Evolutionary conservation across 2,329 filamentous ascomycete species (phyloP), one percentile per base, ranked within the genome.

Genomic region (Microcyclospora pomicola): DNA sequence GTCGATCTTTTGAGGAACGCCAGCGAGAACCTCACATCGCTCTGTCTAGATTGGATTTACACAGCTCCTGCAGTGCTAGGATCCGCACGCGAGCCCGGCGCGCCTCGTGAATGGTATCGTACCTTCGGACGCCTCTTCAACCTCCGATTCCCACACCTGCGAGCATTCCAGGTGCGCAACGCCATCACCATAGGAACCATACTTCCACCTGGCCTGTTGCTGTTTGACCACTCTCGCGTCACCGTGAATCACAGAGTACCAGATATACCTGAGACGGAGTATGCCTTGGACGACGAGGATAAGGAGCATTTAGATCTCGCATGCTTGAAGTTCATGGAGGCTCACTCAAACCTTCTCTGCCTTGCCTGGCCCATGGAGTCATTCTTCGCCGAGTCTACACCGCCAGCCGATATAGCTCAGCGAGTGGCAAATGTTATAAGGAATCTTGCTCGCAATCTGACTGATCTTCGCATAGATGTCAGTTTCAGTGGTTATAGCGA

Each of bases 131-230:
- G 42, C 5, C 48, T 66, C 7, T 57, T 59, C 39, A 37, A 36
- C 6, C 49, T 63, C 28, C 56, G 59, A 2, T 66, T 68, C 39
- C 64, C 65, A 6, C 51, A 61, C 36, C 46, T 68, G 7, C 51
- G 60, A 19, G 55, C 62, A n/a, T 64, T 68, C 19, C 65, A 68
- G 37, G 43, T 67, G 24, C 58, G 65, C 11, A 68, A 67, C 44
- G 60, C 62, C 14, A 59, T 65, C 2, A 51, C 59, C 9, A 35
- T 48, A 0, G 50, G 59, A 9, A 62, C 59, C 2, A 43, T 38
- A n/a, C 41, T 66, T 6, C 62, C 60, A 3, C 31, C 39, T 7
- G 55, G 53, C 1, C 36, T 65, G 1, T 64, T 56, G 33, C 55
- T 66, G 0, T 46, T 58, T 5, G 51, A 57, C 31, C 37, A 38